These are phyloP conservation scores for Candida yuanshanica DNA, from an alignment of 805 yeast genomes.

Conservation along the genomic window DNA sequence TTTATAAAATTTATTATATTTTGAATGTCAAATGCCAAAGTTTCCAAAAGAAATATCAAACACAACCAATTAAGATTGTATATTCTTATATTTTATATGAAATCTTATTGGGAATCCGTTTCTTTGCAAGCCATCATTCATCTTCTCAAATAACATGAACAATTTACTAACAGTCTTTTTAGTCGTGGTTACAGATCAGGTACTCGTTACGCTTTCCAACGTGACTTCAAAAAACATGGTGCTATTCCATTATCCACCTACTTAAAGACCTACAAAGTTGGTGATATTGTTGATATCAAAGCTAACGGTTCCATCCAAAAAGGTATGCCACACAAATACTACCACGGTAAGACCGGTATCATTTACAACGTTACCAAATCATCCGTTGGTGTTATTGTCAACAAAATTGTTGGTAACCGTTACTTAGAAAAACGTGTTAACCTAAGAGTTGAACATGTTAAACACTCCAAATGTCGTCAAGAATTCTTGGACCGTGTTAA, in stretches of 20 bases:
- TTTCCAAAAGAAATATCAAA: too few species aligned
- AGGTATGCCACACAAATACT: conserved; percentile 99
- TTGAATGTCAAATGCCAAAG: too few species aligned
- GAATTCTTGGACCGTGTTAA: conserved; percentile 99
- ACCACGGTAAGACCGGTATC: conserved; percentile 99
- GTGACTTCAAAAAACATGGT: conserved; percentile 98
- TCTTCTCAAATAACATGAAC: neutral
- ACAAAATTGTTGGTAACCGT: conserved; percentile 99
- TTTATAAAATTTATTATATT: too few species aligned
- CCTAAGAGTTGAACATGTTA: conserved; percentile 97
- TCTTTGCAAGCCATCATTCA: too few species aligned
- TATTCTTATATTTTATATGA: too few species aligned
- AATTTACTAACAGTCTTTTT: conserved; percentile 12
- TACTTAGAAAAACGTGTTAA: conserved; percentile 98
- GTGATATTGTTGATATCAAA: conserved; percentile 99
- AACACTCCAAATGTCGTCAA: conserved; percentile 99
- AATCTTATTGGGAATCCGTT: too few species aligned
- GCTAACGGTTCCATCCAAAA: conserved; percentile 99
- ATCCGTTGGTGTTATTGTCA: conserved; percentile 95
- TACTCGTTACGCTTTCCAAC: conserved; percentile 99
- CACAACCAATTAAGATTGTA: too few species aligned
- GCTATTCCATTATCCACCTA: conserved; percentile 89
- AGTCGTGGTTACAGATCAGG: conserved; percentile 99
- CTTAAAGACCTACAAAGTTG: conserved; percentile 97
- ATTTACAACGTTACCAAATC: conserved; percentile 98